A percentile compares a stretch with the other conserved stretches of the same genome.
Conservation (phyloP, 2,329 filamentous ascomycete species). For the Clarireedia paspali region DNA sequence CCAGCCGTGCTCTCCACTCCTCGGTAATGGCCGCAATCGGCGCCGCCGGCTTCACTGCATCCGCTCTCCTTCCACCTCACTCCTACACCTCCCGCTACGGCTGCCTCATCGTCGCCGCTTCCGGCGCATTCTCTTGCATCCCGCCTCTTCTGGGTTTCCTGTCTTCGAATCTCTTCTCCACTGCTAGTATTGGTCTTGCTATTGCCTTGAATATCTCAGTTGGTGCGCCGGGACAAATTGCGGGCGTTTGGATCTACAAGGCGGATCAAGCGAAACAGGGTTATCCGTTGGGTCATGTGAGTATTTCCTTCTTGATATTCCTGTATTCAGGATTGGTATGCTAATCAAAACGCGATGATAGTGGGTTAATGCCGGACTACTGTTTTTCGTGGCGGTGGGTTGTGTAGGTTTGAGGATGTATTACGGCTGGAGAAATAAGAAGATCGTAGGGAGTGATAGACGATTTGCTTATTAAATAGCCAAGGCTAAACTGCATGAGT, state of each 20-base stretch:
- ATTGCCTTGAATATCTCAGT: slow-evolving; percentile 64
- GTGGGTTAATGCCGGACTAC: slow-evolving; percentile 55
- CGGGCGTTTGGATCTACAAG: slow-evolving; percentile 69
- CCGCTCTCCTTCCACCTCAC: slow-evolving; percentile 53
- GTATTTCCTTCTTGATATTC: not conserved
- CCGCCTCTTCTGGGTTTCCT: slow-evolving; percentile 45
- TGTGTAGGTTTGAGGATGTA: slow-evolving; percentile 47
- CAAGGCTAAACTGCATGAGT: not conserved
- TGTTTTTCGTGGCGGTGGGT: slow-evolving; percentile 50
- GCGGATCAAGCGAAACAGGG: slow-evolving; percentile 49
- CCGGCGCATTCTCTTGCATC: slow-evolving; percentile 61
- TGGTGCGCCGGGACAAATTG: slow-evolving; percentile 62
- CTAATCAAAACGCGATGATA: not conserved
- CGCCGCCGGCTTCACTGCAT: slow-evolving; percentile 51
- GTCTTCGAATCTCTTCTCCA: slow-evolving; percentile 51
- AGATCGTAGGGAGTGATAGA: not conserved
- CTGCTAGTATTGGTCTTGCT: slow-evolving; percentile 57
- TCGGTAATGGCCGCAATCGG: slow-evolving; percentile 42
- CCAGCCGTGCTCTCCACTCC: slow-evolving; percentile 40
- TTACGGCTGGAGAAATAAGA: slow-evolving; percentile 42
- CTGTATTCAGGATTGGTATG: slow-evolving; percentile 50
- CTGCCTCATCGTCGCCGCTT: slow-evolving; percentile 59
- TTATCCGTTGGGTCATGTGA: slow-evolving; percentile 57
- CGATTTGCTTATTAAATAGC: not conserved
- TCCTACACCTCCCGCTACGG: slow-evolving; percentile 57